Evolutionary conservation across 2,329 filamentous ascomycete genomes (phyloP), one percentile per base, ranked within the genome.

Genomic region (Cucurbitaria berberidis): DNA sequence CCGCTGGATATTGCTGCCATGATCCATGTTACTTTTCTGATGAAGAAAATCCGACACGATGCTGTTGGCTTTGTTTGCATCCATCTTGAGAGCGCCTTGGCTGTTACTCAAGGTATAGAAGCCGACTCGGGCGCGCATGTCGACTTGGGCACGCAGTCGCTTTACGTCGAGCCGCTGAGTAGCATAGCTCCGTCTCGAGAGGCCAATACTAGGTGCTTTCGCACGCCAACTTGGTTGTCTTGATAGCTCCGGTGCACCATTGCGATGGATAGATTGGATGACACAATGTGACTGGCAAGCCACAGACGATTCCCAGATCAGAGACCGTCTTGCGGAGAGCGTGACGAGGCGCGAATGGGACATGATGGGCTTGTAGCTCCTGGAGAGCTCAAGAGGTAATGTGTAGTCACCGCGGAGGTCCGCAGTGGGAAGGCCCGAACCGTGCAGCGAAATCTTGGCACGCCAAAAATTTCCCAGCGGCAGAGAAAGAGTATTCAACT

Each of bases 41-140:
- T 50, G 48, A 9, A 67, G 44, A 22, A 72, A 71, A 9, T 72
- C 64, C 44, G 45, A 45, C 34, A 67, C 59, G n/a, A 73, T 62
- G 32, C 56, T 52, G 26, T 69, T 59, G 32, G 68, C 67, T 5
- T 43, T 57, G 11, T 48, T 19, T 7, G 57, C 32, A 19, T 63
- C 53, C 32, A 67, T 58, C 4, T 50, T 27, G 26, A 71, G 41
- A n/a, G 57, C 4, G 3, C 53, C 58, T 29, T 68, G 60, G 7
- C 47, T 48, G 19, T 61, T 55, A 26, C 48, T 58, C 35, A 68
- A 35, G 13, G 41, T 57, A 32, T 67, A 70, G 39, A 60, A 63
- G 24, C 55, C 59, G 2, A 59, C 11, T 11, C 68, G 67, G 22
- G 35, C 49, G 21, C 59, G 63, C 34, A 52, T 57, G 36, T 71